Percentiles rank a stretch among this genome's conserved stretches.
These are phyloP conservation scores for Alternaria brassicicola DNA, from an alignment of 2,329 filamentous ascomycete genomes.

Conservation along the genomic window DNA sequence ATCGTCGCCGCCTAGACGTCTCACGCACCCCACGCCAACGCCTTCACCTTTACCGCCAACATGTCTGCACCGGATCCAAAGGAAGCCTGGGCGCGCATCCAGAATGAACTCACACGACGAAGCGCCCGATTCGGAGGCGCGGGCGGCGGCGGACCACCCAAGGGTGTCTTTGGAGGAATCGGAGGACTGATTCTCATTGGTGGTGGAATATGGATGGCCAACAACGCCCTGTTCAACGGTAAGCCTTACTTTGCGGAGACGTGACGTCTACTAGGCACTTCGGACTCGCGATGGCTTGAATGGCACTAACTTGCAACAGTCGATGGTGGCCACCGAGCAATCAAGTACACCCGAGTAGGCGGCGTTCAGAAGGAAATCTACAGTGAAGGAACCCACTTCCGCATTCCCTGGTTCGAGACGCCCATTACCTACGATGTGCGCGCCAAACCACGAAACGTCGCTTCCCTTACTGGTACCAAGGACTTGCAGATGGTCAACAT, in stretches of 20 bases:
- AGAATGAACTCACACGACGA: conserved; percentile 62
- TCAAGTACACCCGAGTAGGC: conserved; percentile 93
- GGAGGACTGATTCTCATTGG: conserved; percentile 61
- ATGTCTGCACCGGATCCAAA: conserved; percentile 61
- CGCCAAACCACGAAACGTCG: conserved; percentile 94
- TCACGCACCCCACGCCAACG: conserved; percentile 42
- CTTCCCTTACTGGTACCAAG: conserved; percentile 97
- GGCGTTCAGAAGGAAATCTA: conserved; percentile 98
- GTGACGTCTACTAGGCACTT: background rate
- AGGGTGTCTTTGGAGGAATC: conserved; percentile 61
- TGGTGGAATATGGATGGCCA: conserved; percentile 61
- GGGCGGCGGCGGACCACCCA: conserved; percentile 56
- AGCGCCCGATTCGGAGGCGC: conserved; percentile 55
- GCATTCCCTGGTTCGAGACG: conserved; percentile 96
- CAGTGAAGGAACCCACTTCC: conserved; percentile 94
- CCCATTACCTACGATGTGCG: conserved; percentile 97
- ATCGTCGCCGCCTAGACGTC: conserved; percentile 34
- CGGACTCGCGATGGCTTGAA: background rate
- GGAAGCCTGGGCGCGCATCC: conserved; percentile 70
- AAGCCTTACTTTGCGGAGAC: conserved; percentile 20
- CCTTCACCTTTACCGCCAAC: conserved; percentile 14
- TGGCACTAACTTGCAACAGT: conserved; percentile 59
- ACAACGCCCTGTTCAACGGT: conserved; percentile 74
- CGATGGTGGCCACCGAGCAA: conserved; percentile 97
- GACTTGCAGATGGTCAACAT: conserved; percentile 99